Conservation (phyloP, 2,329 filamentous ascomycete genomes). For the Hypoxylon sp. region DNA sequence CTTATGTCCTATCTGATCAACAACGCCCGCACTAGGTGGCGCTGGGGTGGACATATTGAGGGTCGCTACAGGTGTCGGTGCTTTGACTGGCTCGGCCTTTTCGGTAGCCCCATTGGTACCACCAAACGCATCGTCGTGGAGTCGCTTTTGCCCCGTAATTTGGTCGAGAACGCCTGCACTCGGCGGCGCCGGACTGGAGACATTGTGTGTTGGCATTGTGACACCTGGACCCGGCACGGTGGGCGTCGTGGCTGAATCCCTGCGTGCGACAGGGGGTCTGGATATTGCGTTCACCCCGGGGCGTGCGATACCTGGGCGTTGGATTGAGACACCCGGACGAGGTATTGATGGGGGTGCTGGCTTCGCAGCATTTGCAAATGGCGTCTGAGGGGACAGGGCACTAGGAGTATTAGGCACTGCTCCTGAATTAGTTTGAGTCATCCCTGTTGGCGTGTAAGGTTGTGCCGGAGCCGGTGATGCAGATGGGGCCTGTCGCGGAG, state of each 20-base stretch:
- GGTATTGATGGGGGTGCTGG: constrained; percentile 35
- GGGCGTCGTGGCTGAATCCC: constrained; percentile 35
- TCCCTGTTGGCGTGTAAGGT: constrained; percentile 27
- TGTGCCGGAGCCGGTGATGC: constrained; percentile 48
- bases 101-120: constrained; percentile 10
- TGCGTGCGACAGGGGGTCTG: constrained; percentile 45
- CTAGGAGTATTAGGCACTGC: constrained; percentile 5
- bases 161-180: constrained; percentile 52
- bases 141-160: constrained; percentile 48
- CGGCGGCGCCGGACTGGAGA: constrained; percentile 51
- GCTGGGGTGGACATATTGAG: constrained; percentile 39
- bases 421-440: constrained; percentile 33
- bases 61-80: constrained; percentile 20
- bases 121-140: constrained; percentile 35
- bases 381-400: constrained; percentile 11
- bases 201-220: constrained; percentile 45
- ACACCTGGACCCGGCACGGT: constrained; percentile 23
- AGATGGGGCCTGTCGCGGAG: constrained; percentile 44
- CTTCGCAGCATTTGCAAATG: constrained; percentile 20
- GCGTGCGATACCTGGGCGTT: constrained; percentile 49
- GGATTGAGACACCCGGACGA: constrained; percentile 46
- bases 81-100: constrained; percentile 27
- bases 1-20: constrained; percentile 52
- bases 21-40: constrained; percentile 49
- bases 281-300: constrained; percentile 46